These are phyloP conservation scores for Alternaria gansuensis DNA, from an alignment of 2,329 filamentous ascomycete genomes.

Conservation along the genomic window DNA sequence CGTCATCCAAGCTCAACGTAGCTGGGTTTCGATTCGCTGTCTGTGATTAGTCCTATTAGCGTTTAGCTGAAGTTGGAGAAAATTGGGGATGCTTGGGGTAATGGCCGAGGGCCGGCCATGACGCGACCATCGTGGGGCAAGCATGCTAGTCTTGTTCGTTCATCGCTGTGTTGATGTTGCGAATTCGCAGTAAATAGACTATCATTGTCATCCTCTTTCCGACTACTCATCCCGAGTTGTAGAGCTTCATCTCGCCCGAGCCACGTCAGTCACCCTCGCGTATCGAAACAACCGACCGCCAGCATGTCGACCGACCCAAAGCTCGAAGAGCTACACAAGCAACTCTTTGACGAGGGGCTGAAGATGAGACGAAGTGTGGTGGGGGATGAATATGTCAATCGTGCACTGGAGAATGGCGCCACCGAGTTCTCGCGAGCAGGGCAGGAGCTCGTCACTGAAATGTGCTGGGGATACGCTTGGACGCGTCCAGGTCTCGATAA, in stretches of 20 bases:
- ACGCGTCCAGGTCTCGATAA: conserved; percentile 68
- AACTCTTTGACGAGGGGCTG: conserved; percentile 69
- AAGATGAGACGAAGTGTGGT: conserved; percentile 68
- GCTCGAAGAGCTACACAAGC: conserved; percentile 59
- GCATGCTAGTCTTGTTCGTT: not conserved
- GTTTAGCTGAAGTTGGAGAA: conserved; percentile 18
- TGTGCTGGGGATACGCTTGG: conserved; percentile 72
- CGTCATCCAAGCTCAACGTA: no score
- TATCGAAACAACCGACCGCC: conserved; percentile 12
- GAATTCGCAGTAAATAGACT: not conserved
- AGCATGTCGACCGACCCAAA: conserved; percentile 55
- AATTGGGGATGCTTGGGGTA: conserved; percentile 40
- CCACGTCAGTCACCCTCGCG: not conserved
- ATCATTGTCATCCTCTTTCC: no score
- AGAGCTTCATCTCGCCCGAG: not conserved
- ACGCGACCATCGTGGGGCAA: conserved; percentile 12
- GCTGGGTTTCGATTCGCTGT: not conserved
- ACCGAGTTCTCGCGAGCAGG: conserved; percentile 68
- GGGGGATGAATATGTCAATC: conserved; percentile 69
- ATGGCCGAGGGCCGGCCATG: conserved; percentile 31
- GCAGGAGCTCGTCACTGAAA: conserved; percentile 71
- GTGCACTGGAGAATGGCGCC: conserved; percentile 63
- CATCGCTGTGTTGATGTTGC: not conserved
- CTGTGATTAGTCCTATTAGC: conserved; percentile 5
- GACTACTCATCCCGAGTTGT: no score